Percentiles rank a stretch among this genome's conserved stretches.
Conservation (phyloP, 352 stramenopile genomes). For the Pythium pyrilobum region DNA sequence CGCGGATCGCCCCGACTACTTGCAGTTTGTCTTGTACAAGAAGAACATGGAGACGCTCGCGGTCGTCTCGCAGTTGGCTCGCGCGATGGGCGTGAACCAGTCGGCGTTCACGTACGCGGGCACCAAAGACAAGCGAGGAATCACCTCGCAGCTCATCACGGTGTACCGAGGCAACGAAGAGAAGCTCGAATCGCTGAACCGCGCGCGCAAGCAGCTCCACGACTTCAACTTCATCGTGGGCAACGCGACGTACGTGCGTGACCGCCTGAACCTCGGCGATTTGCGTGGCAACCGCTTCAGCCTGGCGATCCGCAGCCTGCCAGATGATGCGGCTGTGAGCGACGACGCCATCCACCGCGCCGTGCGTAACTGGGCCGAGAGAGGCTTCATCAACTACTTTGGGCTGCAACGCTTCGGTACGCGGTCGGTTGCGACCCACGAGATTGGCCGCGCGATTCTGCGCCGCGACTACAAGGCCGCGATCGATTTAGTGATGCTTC, state of each 20-base stretch:
- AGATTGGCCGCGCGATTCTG: slow-evolving; percentile 92
- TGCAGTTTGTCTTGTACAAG: slow-evolving; percentile 96
- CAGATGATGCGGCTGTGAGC: slow-evolving; percentile 41
- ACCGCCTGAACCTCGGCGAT: slow-evolving; percentile 91
- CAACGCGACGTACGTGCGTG: slow-evolving; percentile 87
- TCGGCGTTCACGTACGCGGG: slow-evolving; percentile 90
- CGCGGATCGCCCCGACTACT: slow-evolving; percentile 78
- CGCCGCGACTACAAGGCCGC: slow-evolving; percentile 89
- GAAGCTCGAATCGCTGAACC: slow-evolving; percentile 77
- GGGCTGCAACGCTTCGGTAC: slow-evolving; percentile 95
- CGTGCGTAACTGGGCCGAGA: slow-evolving; percentile 60
- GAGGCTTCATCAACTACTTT: slow-evolving; percentile 98
- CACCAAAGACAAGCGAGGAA: slow-evolving; percentile 96
- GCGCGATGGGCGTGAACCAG: slow-evolving; percentile 62
- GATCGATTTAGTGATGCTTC: slow-evolving; percentile 88
- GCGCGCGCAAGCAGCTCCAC: slow-evolving; percentile 52
- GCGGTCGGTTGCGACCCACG: slow-evolving; percentile 80
- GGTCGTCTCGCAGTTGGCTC: slow-evolving; percentile 74
- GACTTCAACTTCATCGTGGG: slow-evolving; percentile 91
- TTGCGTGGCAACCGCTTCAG: slow-evolving; percentile 94
- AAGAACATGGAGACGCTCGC: slow-evolving; percentile 95
- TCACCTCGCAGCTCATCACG: slow-evolving; percentile 95
- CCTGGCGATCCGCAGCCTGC: slow-evolving; percentile 92
- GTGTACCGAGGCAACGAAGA: slow-evolving; percentile 77
- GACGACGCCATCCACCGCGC: slow-evolving; percentile 57